These are phyloP conservation scores for Trapa bicornis DNA, from an alignment of 345 rosid species.

Conservation along the genomic window DNA sequence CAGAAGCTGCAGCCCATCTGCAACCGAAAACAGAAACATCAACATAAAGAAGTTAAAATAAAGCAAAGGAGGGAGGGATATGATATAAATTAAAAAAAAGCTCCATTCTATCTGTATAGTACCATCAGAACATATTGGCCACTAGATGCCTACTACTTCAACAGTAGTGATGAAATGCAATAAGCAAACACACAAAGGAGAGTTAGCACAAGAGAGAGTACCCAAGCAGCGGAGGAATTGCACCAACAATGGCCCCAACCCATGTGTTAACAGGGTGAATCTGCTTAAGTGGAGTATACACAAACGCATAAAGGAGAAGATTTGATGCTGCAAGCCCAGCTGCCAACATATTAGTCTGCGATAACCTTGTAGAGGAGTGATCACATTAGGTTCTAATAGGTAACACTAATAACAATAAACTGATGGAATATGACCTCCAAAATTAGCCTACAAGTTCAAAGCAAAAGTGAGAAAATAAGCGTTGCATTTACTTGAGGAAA, in stretches of 20 bases:
- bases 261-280: slow-evolving; percentile 93
- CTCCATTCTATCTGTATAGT: not conserved
- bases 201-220: slow-evolving; percentile 17
- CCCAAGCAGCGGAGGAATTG: slow-evolving; percentile 97
- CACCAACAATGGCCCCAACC: slow-evolving; percentile 98
- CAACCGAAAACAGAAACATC: slow-evolving; percentile 11
- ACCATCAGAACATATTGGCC: not conserved
- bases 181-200: not conserved
- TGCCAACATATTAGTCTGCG: slow-evolving; percentile 90
- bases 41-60: not conserved
- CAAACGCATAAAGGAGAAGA: slow-evolving; percentile 64
- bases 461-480: not conserved
- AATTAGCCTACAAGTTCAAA: not conserved
- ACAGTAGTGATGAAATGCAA: not conserved
- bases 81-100: not conserved
- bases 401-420: not conserved
- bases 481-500: not conserved
- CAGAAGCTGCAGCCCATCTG: slow-evolving; percentile 94
- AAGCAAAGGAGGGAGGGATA: too few relatives aligned
- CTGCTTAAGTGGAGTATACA: slow-evolving; percentile 86
- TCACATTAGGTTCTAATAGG: slow-evolving; percentile 20
- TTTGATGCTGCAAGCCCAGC: slow-evolving; percentile 80
- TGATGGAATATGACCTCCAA: not conserved
- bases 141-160: not conserved
- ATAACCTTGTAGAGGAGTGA: slow-evolving; percentile 42